Conservation (phyloP, 2,329 filamentous ascomycete genomes). For the Pestalotiopsis sp. region DNA sequence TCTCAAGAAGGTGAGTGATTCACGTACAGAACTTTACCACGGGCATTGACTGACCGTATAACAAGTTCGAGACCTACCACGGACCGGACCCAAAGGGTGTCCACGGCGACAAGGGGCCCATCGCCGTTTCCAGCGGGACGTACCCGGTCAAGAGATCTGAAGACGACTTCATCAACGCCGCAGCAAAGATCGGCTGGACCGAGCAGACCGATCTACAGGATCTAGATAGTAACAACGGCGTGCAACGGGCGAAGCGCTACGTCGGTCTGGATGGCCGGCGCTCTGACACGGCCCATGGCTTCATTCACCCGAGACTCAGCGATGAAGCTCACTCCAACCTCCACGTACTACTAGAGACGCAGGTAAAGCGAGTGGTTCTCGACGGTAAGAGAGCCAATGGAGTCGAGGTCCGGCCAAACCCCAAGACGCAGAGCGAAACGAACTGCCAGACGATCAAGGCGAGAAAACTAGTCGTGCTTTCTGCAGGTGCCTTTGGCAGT, state of each 20-base stretch:
- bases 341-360: constrained; percentile 54
- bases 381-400: constrained; percentile 18
- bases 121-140: constrained; percentile 56
- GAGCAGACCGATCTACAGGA: constrained; percentile 57
- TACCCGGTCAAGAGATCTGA: constrained; percentile 42
- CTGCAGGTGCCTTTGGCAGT: constrained; percentile 42
- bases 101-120: constrained; percentile 58
- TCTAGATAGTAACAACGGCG: constrained; percentile 39
- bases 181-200: constrained; percentile 48
- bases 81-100: constrained; percentile 42
- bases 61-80: constrained; percentile 58
- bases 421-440: constrained; percentile 3
- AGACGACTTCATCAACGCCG: constrained; percentile 52
- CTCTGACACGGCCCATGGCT: constrained; percentile 54
- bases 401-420: constrained; percentile 19
- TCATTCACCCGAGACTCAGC: constrained; percentile 52
- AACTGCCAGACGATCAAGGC: constrained; percentile 37
- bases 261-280: constrained; percentile 43
- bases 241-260: constrained; percentile 23
- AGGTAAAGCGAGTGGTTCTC: constrained; percentile 37
- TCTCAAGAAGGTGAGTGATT: constrained; percentile 36
- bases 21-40: not conserved
- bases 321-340: constrained; percentile 49
- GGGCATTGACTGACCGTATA: not conserved
- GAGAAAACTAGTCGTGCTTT: constrained; percentile 46